Conservation (phyloP, 2,329 filamentous ascomycete genomes). For the Colletotrichum trifolii region DNA sequence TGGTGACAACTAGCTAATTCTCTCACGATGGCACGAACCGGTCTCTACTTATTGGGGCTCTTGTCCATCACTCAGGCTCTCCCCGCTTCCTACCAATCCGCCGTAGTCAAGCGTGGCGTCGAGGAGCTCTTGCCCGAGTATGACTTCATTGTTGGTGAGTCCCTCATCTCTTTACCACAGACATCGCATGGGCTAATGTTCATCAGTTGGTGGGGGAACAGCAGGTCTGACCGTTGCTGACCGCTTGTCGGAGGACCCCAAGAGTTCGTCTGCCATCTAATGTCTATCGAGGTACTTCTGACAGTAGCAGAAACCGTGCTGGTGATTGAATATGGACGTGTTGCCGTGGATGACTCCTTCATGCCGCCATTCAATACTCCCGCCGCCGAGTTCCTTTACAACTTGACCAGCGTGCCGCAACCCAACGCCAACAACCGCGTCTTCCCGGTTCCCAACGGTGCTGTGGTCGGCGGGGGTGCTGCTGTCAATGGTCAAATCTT, state of each 20-base stretch:
- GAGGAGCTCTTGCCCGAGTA: background rate
- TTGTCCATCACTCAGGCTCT: background rate
- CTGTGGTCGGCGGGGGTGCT: conserved; percentile 44
- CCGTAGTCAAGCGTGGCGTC: background rate
- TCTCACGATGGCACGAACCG: background rate
- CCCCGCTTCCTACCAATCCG: conserved; percentile 4
- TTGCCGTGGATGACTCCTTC: conserved; percentile 40
- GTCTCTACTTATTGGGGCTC: background rate
- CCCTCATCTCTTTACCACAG: background rate
- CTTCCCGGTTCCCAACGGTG: conserved; percentile 40
- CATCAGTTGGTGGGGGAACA: conserved; percentile 46
- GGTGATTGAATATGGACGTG: conserved; percentile 45
- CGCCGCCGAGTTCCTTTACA: conserved; percentile 30
- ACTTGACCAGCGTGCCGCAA: conserved; percentile 42
- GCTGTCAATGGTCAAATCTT: conserved; percentile 46
- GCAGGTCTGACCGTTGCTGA: conserved; percentile 50
- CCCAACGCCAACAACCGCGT: conserved; percentile 38
- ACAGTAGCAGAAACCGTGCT: conserved; percentile 38
- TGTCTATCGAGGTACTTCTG: background rate
- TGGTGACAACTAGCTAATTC: background rate
- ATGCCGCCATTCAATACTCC: conserved; percentile 40
- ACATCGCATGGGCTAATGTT: background rate
- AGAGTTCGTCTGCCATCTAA: conserved; percentile 28
- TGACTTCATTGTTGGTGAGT: background rate
- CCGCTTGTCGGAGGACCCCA: conserved; percentile 48